These are phyloP conservation scores for Diaporthe amygdali DNA, from an alignment of 2,329 filamentous ascomycete species.

Conservation along the genomic window DNA sequence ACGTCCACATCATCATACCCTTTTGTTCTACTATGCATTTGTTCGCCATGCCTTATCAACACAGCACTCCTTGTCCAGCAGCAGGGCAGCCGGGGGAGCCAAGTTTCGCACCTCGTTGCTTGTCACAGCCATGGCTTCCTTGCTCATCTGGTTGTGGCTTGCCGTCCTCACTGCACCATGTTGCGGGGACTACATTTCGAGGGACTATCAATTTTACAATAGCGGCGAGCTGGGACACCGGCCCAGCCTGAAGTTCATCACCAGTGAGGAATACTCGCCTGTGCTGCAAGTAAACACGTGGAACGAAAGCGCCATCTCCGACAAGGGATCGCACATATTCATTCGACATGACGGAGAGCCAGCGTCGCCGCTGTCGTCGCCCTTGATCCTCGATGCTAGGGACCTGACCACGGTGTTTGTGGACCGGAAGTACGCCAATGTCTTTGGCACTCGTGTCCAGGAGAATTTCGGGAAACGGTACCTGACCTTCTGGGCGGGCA, in stretches of 20 bases:
- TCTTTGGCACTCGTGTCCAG: slow-evolving; percentile 30
- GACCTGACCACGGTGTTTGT: slow-evolving; percentile 30
- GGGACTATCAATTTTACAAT: slow-evolving; percentile 29
- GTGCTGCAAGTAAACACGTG: slow-evolving; percentile 28
- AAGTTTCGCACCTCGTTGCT: not conserved
- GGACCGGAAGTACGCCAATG: slow-evolving; percentile 28
- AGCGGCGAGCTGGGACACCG: slow-evolving; percentile 26
- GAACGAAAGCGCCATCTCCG: slow-evolving; percentile 27
- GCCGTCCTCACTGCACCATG: not conserved
- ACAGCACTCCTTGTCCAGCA: not conserved
- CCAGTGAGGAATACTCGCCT: slow-evolving; percentile 25
- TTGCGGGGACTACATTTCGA: slow-evolving; percentile 21
- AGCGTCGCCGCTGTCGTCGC: slow-evolving; percentile 19
- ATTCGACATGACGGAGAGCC: slow-evolving; percentile 28
- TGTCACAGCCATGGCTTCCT: not conserved
- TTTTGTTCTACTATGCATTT: not conserved
- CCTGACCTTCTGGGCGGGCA: slow-evolving; percentile 30
- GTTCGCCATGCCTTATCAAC: not conserved
- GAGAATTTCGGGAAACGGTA: slow-evolving; percentile 28
- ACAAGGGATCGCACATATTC: slow-evolving; percentile 29
- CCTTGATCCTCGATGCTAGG: slow-evolving; percentile 27
- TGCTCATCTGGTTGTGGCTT: not conserved
- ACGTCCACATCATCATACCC: not conserved
- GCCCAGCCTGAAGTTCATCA: slow-evolving; percentile 25
- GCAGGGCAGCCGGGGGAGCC: not conserved